Conservation (phyloP, 495 filamentous ascomycete species). For the Aspergillus egyptiacus region DNA sequence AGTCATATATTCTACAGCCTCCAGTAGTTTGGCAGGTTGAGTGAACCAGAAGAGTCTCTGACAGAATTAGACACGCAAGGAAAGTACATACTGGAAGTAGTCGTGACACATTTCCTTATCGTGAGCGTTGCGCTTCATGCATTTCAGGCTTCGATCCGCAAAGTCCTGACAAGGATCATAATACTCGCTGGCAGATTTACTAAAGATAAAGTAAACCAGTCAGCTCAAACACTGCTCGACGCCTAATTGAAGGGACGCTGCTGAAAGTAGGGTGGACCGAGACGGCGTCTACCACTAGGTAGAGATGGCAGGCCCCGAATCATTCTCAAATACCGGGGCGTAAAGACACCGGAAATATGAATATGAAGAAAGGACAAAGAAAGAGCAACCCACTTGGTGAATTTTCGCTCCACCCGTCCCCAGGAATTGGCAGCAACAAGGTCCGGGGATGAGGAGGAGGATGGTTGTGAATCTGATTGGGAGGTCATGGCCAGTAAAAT, state of each 20-base stretch:
- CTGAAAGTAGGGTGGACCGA: background rate
- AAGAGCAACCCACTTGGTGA: slow-evolving; percentile 32
- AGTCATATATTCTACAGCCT: no score
- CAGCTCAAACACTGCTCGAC: slow-evolving; percentile 7
- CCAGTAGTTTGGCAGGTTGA: no score
- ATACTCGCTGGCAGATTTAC: slow-evolving; percentile 78
- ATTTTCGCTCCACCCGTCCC: slow-evolving; percentile 36
- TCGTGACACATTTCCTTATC: slow-evolving; percentile 84
- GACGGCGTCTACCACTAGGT: background rate
- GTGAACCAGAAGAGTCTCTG: no score
- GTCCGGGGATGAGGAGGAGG: slow-evolving; percentile 9
- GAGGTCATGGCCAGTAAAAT: slow-evolving; percentile 13
- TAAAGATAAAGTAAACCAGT: slow-evolving; percentile 27
- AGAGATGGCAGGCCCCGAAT: background rate
- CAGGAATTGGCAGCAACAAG: slow-evolving; percentile 28
- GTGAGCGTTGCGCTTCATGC: slow-evolving; percentile 77
- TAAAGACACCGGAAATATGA: background rate
- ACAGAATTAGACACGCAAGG: slow-evolving; percentile 4
- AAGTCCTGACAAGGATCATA: slow-evolving; percentile 94
- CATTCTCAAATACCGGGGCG: background rate
- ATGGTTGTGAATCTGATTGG: slow-evolving; percentile 10
- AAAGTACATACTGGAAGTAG: slow-evolving; percentile 78
- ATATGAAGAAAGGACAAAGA: background rate
- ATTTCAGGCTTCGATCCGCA: slow-evolving; percentile 77
- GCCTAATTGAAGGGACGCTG: background rate